phyloP scores from a whole-genome alignment of 495 filamentous ascomycete genomes.

The Letharia lupina region DNA sequence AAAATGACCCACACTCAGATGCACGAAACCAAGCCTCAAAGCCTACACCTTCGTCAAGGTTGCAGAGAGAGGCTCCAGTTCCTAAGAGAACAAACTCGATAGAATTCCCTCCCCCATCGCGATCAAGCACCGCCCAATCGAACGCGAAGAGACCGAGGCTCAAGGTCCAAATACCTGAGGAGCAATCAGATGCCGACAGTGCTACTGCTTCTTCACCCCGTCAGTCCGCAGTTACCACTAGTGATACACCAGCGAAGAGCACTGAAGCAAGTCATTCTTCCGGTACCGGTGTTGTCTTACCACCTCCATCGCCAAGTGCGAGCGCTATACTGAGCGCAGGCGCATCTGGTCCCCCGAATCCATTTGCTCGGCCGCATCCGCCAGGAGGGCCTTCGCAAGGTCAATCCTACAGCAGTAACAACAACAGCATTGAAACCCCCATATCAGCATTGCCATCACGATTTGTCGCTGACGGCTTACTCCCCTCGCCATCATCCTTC shows the following conservation, averaged over 20 bases:
- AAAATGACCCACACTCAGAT: constrained; percentile 36
- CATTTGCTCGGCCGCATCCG: constrained; percentile 76
- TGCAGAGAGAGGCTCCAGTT: constrained; percentile 32
- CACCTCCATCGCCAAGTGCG: constrained; percentile 85
- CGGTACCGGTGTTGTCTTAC: constrained; percentile 60
- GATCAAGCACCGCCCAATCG: constrained; percentile 59
- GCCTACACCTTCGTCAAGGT: constrained; percentile 40
- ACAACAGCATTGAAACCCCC: constrained; percentile 83
- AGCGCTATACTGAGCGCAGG: constrained; percentile 82
- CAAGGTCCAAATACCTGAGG: constrained; percentile 90
- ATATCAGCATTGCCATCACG: constrained; percentile 94
- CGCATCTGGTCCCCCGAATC: constrained; percentile 87
- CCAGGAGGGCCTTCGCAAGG: constrained; percentile 40
- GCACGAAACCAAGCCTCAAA: constrained; percentile 28
- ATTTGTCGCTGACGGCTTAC: constrained; percentile 74
- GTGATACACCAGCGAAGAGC: constrained; percentile 32
- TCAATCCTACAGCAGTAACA: constrained; percentile 41
- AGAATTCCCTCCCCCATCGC: constrained; percentile 63
- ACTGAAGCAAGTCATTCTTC: constrained; percentile 50
- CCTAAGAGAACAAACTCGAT: constrained; percentile 45
- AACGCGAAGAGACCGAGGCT: constrained; percentile 68
- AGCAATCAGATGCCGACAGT: constrained; percentile 74
- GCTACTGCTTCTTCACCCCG: constrained; percentile 68
- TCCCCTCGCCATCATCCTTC: constrained; percentile 83
- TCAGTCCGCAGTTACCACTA: constrained; percentile 51